Percentiles rank a stretch among this genome's conserved stretches.
phyloP scores from a whole-genome alignment of 345 rosid genomes.

The Aegle marmelos region DNA sequence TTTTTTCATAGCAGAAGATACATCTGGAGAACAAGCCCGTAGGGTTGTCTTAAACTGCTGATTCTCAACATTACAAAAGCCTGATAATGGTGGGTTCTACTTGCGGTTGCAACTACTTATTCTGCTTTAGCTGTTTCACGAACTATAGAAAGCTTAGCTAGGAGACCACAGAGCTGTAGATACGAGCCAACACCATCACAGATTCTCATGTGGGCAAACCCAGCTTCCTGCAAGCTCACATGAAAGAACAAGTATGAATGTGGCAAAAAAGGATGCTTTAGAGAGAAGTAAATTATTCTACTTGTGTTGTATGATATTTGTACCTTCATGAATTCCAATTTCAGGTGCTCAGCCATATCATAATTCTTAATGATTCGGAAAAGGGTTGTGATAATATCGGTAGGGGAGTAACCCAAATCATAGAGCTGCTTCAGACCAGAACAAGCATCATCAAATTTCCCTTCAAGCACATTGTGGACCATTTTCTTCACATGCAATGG shows the following conservation, averaged over 20 bases:
- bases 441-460: constrained; percentile 88
- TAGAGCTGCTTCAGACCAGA: constrained; percentile 84
- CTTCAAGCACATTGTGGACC: constrained; percentile 75
- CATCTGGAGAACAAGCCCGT: background rate
- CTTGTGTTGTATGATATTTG: background rate
- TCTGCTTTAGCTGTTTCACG: constrained; percentile 79
- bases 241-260: background rate
- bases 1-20: background rate
- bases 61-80: background rate
- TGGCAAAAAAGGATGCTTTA: no score
- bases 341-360: constrained; percentile 91
- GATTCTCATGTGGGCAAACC: constrained; percentile 96
- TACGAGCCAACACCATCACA: constrained; percentile 96
- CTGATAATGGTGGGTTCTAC: background rate
- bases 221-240: constrained; percentile 67
- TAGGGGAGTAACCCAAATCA: constrained; percentile 91
- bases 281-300: background rate
- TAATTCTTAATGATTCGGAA: constrained; percentile 87
- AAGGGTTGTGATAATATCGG: constrained; percentile 92
- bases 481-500: constrained; percentile 93
- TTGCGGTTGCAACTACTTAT: constrained; percentile 23
- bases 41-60: background rate
- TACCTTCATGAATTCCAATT: constrained; percentile 97
- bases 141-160: constrained; percentile 76
- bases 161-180: constrained; percentile 91